Evolutionary conservation across 2,329 filamentous ascomycete genomes (phyloP), one percentile per base, ranked within the genome.

Genomic region (Pezicula radicicola): DNA sequence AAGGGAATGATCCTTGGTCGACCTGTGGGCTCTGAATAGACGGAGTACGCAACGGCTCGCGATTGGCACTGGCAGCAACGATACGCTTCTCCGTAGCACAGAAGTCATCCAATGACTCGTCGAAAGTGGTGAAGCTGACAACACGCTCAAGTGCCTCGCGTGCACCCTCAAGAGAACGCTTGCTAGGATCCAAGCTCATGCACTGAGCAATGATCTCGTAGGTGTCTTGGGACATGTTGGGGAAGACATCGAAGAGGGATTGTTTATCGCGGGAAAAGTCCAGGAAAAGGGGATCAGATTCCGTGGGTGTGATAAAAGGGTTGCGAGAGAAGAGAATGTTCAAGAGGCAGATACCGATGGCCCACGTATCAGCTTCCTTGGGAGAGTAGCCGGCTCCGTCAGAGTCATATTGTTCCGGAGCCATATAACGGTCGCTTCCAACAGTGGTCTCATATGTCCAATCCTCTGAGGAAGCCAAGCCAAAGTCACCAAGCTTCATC

Each of bases 401-500:
- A 49, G 92, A 91, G 69, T 97, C 93, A 65, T 94, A 97, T 72
- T 99, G 94, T 73, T 99, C 94, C 5, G 94, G 94, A 51, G 94
- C 92, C 94, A 99, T 99, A 75, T 99, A 99, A 51, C 94, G 91
- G 68, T 99, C 94, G 68, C 94, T 97, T 60, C 94, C 94, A 44
- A 99, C 94, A 56, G 89, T 94, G 57, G 88, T 87, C 76, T 99
- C 94, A 63, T 88, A 88, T 21, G 90, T 95, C 91, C 91, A 96
- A 62, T 85, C 79, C 55, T 96, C 91, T 6, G 85, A 89, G 10
- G 93, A 97, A 48, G 92, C 92, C 57, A 99, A 79, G 50, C 94
- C 94, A 68, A 97, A 96, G 71, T 99, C 94, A 65, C 94, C 94
- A 35, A 99, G 84, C 75, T 99, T 99, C 88, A 97, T 89, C 37